phyloP scores from a whole-genome alignment of 768 basidiomycete genomes.

The Cytidiella melzeri region DNA sequence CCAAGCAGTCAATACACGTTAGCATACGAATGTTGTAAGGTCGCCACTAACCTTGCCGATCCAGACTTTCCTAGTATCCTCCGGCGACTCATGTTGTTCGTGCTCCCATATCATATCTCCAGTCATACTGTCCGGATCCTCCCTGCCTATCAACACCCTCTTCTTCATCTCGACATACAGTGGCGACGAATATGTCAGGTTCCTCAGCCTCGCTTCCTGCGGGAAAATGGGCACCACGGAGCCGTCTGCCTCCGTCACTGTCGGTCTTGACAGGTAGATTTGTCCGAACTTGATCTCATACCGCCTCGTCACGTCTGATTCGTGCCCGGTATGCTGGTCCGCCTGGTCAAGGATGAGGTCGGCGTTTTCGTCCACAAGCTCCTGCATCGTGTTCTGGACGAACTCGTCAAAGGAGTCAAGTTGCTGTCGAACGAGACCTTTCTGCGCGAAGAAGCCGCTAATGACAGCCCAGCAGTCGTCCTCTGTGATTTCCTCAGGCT shows the following conservation, averaged over 20 bases:
- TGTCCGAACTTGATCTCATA: conserved; percentile 98
- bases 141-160: conserved; percentile 69
- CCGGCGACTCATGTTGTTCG: conserved; percentile 56
- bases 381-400: conserved; percentile 99
- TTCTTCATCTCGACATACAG: conserved; percentile 95
- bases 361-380: conserved; percentile 94
- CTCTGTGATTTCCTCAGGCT: conserved; percentile 79
- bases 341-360: conserved; percentile 95
- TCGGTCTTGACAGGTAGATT: conserved; percentile 93
- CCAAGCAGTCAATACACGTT: neutral
- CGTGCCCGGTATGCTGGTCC: conserved; percentile 90
- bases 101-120: conserved; percentile 77
- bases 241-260: conserved; percentile 93
- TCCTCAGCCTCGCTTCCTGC: conserved; percentile 91
- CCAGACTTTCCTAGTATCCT: conserved; percentile 81
- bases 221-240: conserved; percentile 92
- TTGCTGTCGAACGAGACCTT: conserved; percentile 96
- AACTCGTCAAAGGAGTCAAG: conserved; percentile 99
- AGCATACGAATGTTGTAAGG: neutral
- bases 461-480: conserved; percentile 97
- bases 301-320: conserved; percentile 74
- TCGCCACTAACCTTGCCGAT: conserved; percentile 74
- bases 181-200: conserved; percentile 94
- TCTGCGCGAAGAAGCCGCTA: conserved; percentile 93
- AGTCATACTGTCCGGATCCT: conserved; percentile 73